Evolutionary conservation across 306 rosid species (phyloP), one percentile per base, ranked within the genome.

Genomic region (Carpinus fangiana): DNA sequence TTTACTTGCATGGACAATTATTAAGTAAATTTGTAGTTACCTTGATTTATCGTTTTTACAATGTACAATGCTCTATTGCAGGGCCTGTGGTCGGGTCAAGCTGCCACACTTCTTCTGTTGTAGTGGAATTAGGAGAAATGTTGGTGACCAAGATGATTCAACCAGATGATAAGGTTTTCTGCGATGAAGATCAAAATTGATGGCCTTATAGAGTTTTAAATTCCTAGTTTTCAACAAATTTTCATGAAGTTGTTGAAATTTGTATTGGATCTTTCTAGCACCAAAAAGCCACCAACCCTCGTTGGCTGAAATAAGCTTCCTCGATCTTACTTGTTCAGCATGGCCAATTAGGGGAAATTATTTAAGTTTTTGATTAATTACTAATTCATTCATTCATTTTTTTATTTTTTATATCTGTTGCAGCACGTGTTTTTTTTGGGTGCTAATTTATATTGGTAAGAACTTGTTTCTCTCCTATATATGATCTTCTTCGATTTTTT

Each of bases 31-130:
- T 14, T 64, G 20, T 64, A 17, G 3, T 36, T 31, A 64, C 23
- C 5, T 41, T 41, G 2, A 16, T 17, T 12, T 64, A 3, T 34
- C 1, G 36, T 14, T 16, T n/a, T 41, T 18, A 41, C 51, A 41
- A 41, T 38, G 5, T 48, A 20, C 66, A 51, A 51, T 70, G 5
- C 36, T 68, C 69, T 46, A 47, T 52, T 73, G 61, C 87, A 89
- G 92, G 88, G 50, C 54, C 71, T 89, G 92, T 43, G 92, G 88
- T 75, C 79, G 77, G 45, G 92, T 86, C 45, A 89, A 89, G 87
- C 78, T 89, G 78, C 90, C 90, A 20, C 92, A 89, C 79, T 89
- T 80, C 80, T 89, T 41, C 69, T 89, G 92, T 84, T 89, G 92
- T 84, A 84, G 90, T 43, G 90, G 92, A 70, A 72, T 72, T 13